Evolutionary conservation across 257 asterid species (phyloP).

Genomic region (Solanum pinnatisectum): DNA sequence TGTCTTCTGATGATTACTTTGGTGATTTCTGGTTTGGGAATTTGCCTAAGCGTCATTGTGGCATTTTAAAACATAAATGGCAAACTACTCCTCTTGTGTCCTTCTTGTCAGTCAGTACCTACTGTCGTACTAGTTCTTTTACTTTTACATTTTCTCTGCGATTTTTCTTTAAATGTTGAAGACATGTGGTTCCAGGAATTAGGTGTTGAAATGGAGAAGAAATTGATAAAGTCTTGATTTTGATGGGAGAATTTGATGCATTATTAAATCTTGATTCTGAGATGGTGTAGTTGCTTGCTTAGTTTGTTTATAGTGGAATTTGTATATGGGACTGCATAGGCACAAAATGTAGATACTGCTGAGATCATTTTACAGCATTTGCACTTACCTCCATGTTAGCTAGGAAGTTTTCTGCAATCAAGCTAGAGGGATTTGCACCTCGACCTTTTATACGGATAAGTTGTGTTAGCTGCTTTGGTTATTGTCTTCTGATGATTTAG

Average conservation of each 20-base stretch:
- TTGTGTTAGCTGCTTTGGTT: background rate
- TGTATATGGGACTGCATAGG: background rate
- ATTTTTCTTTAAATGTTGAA: background rate
- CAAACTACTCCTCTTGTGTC: constrained; percentile 36
- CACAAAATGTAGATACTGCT: background rate
- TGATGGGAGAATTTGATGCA: background rate
- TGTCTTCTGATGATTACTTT: background rate
- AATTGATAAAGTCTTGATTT: background rate
- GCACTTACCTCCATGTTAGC: background rate
- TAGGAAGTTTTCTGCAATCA: background rate
- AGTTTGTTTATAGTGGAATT: background rate
- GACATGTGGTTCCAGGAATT: background rate
- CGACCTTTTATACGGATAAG: background rate
- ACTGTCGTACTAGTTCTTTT: background rate
- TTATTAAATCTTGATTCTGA: background rate
- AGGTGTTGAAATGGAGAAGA: background rate
- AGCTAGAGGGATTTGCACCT: background rate
- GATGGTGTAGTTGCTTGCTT: background rate
- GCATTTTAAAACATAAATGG: background rate
- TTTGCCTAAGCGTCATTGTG: background rate
- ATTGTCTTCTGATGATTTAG: background rate
- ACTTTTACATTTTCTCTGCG: background rate
- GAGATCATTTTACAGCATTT: background rate
- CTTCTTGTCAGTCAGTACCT: constrained; percentile 64
- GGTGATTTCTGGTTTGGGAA: background rate